These are phyloP conservation scores for Trypanosoma scelopori DNA, from an alignment of 208 protist genomes.

Conservation along the genomic window DNA sequence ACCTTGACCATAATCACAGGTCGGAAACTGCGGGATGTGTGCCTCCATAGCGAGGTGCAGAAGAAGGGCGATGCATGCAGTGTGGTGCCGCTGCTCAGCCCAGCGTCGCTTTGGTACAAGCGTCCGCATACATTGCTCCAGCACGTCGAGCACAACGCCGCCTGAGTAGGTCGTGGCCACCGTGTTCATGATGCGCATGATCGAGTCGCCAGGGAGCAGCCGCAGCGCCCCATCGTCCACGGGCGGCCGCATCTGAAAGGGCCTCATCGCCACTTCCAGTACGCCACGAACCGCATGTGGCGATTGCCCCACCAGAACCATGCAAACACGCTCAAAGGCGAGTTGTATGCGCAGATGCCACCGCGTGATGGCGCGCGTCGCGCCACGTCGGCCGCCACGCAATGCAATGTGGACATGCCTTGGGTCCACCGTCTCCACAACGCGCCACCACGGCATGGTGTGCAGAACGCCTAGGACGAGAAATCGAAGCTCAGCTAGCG, in stretches of 20 bases:
- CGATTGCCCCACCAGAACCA: constrained; percentile 60
- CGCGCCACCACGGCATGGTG: constrained; percentile 83
- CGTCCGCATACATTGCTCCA: constrained; percentile 56
- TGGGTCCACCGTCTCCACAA: constrained; percentile 49
- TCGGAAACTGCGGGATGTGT: constrained; percentile 50
- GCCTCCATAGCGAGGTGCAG: constrained; percentile 77
- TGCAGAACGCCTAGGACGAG: constrained; percentile 70
- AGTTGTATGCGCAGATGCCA: constrained; percentile 68
- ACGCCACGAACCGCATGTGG: constrained; percentile 67
- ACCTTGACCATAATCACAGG: constrained; percentile 20
- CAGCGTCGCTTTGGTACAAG: constrained; percentile 69
- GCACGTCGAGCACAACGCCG: constrained; percentile 50
- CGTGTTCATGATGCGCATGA: constrained; percentile 70
- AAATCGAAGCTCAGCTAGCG: constrained; percentile 50
- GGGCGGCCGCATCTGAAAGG: constrained; percentile 59
- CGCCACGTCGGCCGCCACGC: background rate
- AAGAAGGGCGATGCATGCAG: constrained; percentile 62
- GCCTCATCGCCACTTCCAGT: constrained; percentile 68
- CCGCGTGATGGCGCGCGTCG: constrained; percentile 40
- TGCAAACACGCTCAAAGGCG: constrained; percentile 73
- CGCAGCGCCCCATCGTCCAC: constrained; percentile 53
- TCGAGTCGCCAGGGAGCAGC: constrained; percentile 59
- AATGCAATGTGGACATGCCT: constrained; percentile 2
- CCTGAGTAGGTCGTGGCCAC: constrained; percentile 52
- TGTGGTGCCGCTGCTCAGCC: constrained; percentile 63